Percentiles rank a stretch among this genome's conserved stretches.
phyloP scores from a whole-genome alignment of 2,329 filamentous ascomycete species.

The Colletotrichum godetiae region DNA sequence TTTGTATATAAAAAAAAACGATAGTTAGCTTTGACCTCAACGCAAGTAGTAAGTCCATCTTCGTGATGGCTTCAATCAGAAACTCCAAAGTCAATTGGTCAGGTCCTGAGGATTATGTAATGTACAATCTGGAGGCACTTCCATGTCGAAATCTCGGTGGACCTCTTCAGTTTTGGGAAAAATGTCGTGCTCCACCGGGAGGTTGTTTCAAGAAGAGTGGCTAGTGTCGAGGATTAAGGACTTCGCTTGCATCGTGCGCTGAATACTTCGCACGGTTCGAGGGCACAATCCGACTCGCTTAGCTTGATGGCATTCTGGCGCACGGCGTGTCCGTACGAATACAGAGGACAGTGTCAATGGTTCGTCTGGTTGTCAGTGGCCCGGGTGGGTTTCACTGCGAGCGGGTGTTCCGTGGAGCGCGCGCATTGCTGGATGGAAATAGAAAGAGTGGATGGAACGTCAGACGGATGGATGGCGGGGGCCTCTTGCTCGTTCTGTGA shows the following conservation, averaged over 20 bases:
- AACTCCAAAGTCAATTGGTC: not conserved
- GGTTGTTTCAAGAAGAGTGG: not conserved
- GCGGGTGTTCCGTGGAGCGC: not conserved
- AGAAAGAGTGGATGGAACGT: not conserved
- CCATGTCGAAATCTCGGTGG: not conserved
- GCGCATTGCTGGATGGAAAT: not conserved
- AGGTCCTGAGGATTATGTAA: not conserved
- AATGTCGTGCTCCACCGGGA: not conserved
- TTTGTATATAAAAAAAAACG: too few species aligned
- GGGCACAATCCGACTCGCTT: not conserved
- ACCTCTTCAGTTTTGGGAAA: not conserved
- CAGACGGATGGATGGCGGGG: too few species aligned
- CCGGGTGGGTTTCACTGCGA: not conserved
- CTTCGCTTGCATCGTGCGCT: not conserved
- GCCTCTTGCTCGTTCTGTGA: too few species aligned
- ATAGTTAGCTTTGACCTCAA: not conserved
- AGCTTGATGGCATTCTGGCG: not conserved
- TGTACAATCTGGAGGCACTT: not conserved
- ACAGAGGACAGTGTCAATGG: not conserved
- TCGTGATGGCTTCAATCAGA: not conserved
- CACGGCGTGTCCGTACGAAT: not conserved
- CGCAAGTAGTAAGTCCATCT: not conserved
- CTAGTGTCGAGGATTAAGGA: not conserved
- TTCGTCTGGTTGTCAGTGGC: not conserved
- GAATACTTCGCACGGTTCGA: not conserved